Conservation (phyloP, 2,329 filamentous ascomycete genomes). For the Colletotrichum tanaceti region DNA sequence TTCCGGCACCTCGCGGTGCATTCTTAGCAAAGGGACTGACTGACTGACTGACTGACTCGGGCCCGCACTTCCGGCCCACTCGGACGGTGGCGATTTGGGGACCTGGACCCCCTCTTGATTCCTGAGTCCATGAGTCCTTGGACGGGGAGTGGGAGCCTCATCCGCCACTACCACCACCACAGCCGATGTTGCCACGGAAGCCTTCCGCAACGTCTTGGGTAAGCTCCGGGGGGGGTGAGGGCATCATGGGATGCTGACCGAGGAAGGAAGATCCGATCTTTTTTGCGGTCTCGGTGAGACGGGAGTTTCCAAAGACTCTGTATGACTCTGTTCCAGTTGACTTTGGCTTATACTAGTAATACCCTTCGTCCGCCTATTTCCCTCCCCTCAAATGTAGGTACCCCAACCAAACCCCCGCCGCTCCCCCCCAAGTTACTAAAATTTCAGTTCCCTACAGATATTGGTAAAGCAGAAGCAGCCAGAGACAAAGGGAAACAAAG, state of each 20-base stretch:
- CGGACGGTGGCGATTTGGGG: slow-evolving; percentile 30
- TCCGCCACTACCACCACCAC: background rate
- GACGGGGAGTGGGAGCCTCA: slow-evolving; percentile 29
- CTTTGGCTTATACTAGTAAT: background rate
- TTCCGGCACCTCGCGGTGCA: background rate
- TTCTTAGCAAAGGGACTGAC: background rate
- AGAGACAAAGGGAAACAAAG: background rate
- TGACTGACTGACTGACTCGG: slow-evolving; percentile 37
- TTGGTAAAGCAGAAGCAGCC: background rate
- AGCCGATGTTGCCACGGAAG: slow-evolving; percentile 19
- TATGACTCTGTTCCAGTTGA: background rate
- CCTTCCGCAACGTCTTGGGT: slow-evolving; percentile 17
- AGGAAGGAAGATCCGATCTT: too few relatives aligned
- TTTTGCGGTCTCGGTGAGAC: too few relatives aligned
- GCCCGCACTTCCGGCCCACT: slow-evolving; percentile 35
- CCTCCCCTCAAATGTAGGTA: background rate
- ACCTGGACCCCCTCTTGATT: slow-evolving; percentile 28
- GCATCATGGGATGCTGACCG: background rate
- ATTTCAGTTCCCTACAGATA: background rate
- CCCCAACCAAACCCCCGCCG: too few relatives aligned
- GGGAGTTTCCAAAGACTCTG: too few relatives aligned
- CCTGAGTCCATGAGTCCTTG: too few relatives aligned
- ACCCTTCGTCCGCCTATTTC: background rate
- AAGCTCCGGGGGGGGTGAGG: background rate
- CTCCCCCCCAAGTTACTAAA: background rate